phyloP scores from a whole-genome alignment of 495 filamentous ascomycete species.

The Aspergillus baeticus region DNA sequence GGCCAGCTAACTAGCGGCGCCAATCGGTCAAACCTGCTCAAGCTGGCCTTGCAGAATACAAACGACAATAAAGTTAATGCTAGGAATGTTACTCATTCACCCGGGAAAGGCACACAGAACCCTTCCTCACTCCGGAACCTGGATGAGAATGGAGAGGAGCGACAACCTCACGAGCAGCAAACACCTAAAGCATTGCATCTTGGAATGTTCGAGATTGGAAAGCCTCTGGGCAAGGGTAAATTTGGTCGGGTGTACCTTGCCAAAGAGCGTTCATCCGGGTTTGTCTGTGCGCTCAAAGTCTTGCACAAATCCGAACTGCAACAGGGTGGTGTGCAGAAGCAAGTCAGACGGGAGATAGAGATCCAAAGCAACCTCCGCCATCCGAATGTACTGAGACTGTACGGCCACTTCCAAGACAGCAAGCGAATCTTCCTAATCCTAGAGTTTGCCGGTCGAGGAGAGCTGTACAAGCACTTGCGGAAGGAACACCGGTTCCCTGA shows the following conservation, averaged over 20 bases:
- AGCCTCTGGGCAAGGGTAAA: slow-evolving; percentile 94
- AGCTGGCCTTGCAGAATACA: slow-evolving; percentile 76
- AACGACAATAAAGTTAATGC: slow-evolving; percentile 55
- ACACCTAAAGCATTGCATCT: slow-evolving; percentile 80
- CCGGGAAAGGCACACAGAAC: slow-evolving; percentile 34
- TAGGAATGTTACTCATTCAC: slow-evolving; percentile 35
- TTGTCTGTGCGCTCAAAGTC: slow-evolving; percentile 96
- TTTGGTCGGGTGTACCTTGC: slow-evolving; percentile 96
- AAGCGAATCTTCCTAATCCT: slow-evolving; percentile 95
- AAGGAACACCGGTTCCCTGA: slow-evolving; percentile 88
- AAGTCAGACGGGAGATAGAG: slow-evolving; percentile 95
- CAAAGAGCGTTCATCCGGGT: slow-evolving; percentile 82
- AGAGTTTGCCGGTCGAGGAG: slow-evolving; percentile 92
- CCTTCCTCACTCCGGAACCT: slow-evolving; percentile 44
- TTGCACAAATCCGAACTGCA: slow-evolving; percentile 93
- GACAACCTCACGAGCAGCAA: slow-evolving; percentile 60
- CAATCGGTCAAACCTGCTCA: slow-evolving; percentile 71
- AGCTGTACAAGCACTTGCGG: slow-evolving; percentile 94
- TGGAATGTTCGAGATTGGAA: slow-evolving; percentile 98
- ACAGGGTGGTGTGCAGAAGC: slow-evolving; percentile 92
- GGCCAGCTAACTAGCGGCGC: slow-evolving; percentile 55
- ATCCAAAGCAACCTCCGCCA: slow-evolving; percentile 96
- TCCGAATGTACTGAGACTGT: slow-evolving; percentile 91
- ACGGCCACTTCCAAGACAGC: slow-evolving; percentile 95
- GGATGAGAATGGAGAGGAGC: slow-evolving; percentile 57